Conservation (phyloP, 352 stramenopile genomes). For the Peronospora belbahrii region DNA sequence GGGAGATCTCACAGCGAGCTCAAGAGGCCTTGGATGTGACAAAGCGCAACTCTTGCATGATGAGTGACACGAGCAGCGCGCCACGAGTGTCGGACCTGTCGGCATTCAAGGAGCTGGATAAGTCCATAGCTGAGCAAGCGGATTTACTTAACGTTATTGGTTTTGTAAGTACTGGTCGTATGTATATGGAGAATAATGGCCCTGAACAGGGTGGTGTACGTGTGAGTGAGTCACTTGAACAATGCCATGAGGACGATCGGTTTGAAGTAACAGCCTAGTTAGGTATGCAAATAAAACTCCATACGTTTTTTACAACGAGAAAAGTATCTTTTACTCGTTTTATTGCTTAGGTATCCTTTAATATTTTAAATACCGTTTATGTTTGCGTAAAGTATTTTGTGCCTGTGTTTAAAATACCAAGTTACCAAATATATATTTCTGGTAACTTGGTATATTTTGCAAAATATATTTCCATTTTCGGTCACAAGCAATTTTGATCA, state of each 20-base stretch:
- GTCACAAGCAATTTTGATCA: not conserved
- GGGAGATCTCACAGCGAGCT: conserved; percentile 53
- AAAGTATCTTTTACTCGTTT: not conserved
- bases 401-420: too few species aligned
- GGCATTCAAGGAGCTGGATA: conserved; percentile 59
- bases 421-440: too few species aligned
- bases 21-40: conserved; percentile 60
- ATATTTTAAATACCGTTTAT: too few species aligned
- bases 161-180: conserved; percentile 59
- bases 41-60: conserved; percentile 64
- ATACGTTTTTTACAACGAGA: too few species aligned
- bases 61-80: conserved; percentile 67
- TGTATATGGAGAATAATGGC: conserved; percentile 65
- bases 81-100: conserved; percentile 53
- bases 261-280: conserved; percentile 55
- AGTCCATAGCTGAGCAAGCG: conserved; percentile 65
- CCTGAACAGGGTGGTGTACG: conserved; percentile 47
- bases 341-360: too few species aligned
- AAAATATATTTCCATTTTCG: too few species aligned
- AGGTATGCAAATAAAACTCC: too few species aligned
- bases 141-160: conserved; percentile 72
- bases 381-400: too few species aligned
- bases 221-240: conserved; percentile 54
- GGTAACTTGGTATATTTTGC: too few species aligned
- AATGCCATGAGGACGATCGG: conserved; percentile 40